These are phyloP conservation scores for Clonostachys rosea DNA, from an alignment of 2,329 filamentous ascomycete genomes.

Conservation along the genomic window DNA sequence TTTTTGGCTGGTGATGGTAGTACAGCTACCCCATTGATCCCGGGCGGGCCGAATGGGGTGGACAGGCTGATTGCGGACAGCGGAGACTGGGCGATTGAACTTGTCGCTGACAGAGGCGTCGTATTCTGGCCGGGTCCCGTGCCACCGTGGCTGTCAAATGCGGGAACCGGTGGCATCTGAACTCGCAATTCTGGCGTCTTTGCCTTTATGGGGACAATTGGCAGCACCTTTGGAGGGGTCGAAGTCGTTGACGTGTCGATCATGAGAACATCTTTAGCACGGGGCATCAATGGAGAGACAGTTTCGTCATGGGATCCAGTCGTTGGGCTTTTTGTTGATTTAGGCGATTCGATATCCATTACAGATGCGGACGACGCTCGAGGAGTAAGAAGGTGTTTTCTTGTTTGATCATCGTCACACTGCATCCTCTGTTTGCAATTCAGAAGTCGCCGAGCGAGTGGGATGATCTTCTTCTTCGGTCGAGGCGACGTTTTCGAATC, in stretches of 20 bases:
- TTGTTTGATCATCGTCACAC: constrained; percentile 30
- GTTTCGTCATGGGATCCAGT: constrained; percentile 9
- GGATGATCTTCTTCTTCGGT: constrained; percentile 43
- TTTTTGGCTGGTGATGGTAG: constrained; percentile 61
- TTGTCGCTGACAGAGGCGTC: constrained; percentile 39
- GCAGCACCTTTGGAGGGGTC: constrained; percentile 4
- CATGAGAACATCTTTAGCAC: constrained; percentile 1
- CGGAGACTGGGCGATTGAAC: constrained; percentile 43
- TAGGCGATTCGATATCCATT: constrained; percentile 34
- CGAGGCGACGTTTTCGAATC: constrained; percentile 24
- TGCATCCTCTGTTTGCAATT: constrained; percentile 39
- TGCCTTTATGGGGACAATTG: background rate
- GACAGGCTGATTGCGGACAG: constrained; percentile 32
- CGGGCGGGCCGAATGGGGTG: constrained; percentile 34
- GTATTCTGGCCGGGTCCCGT: constrained; percentile 17
- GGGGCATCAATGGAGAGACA: constrained; percentile 4
- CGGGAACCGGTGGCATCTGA: constrained; percentile 51
- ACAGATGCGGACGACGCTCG: constrained; percentile 18
- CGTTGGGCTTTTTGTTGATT: constrained; percentile 14
- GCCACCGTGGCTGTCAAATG: constrained; percentile 35
- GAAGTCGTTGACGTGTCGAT: background rate
- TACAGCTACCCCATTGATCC: constrained; percentile 35
- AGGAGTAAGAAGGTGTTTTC: constrained; percentile 12
- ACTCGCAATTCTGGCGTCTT: constrained; percentile 43
- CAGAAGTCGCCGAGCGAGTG: constrained; percentile 47